A percentile compares a stretch with the other conserved stretches of the same genome.
phyloP scores from a whole-genome alignment of 768 basidiomycete species.

The Exsudoporus frostii region DNA sequence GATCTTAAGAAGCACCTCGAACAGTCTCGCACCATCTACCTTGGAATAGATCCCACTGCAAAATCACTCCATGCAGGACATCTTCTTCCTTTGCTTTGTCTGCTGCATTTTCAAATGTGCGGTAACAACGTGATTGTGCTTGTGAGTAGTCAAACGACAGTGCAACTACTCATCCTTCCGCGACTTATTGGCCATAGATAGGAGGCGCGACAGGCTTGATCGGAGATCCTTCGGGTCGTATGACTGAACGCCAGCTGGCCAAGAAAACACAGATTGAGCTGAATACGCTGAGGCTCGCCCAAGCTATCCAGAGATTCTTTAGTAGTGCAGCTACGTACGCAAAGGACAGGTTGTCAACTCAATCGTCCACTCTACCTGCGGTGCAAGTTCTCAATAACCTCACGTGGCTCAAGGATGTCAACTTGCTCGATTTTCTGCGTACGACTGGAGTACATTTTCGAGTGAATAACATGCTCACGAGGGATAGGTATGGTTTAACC shows the following conservation, averaged over 20 bases:
- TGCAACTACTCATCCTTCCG: background rate
- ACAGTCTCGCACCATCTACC: slow-evolving; percentile 60
- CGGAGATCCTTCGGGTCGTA: slow-evolving; percentile 92
- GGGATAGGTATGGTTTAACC: slow-evolving; percentile 68
- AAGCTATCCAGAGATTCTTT: slow-evolving; percentile 74
- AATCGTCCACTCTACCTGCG: slow-evolving; percentile 6
- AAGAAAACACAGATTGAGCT: slow-evolving; percentile 52
- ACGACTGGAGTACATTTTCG: slow-evolving; percentile 75
- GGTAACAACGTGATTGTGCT: slow-evolving; percentile 84
- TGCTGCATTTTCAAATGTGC: slow-evolving; percentile 84
- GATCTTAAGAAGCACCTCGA: slow-evolving; percentile 38
- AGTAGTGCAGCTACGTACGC: slow-evolving; percentile 61
- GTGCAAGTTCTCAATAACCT: slow-evolving; percentile 61
- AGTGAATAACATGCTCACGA: slow-evolving; percentile 84
- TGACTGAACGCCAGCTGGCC: slow-evolving; percentile 73
- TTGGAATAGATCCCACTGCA: slow-evolving; percentile 93
- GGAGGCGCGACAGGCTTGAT: slow-evolving; percentile 96
- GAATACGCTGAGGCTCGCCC: slow-evolving; percentile 64
- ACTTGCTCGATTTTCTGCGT: slow-evolving; percentile 81
- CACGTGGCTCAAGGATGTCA: slow-evolving; percentile 73
- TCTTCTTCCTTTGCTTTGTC: slow-evolving; percentile 78
- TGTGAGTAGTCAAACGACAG: slow-evolving; percentile 44
- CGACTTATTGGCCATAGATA: slow-evolving; percentile 52
- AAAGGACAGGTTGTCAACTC: slow-evolving; percentile 27
- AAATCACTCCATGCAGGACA: slow-evolving; percentile 90